phyloP scores from a whole-genome alignment of 306 rosid genomes.

The Luffa aegyptiaca region DNA sequence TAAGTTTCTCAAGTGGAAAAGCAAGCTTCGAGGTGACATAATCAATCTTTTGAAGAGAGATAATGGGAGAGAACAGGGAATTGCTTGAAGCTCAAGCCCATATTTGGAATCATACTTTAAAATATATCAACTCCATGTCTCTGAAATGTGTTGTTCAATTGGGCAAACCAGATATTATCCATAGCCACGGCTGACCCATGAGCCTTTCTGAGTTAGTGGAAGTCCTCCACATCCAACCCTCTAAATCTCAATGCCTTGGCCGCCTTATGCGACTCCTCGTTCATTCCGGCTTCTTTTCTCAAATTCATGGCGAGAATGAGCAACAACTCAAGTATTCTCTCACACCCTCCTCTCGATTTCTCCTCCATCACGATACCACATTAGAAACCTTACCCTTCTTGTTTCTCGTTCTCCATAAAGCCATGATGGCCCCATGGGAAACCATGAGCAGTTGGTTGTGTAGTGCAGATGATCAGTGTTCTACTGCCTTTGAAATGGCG shows the following conservation, averaged over 20 bases:
- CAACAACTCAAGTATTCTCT: conserved; percentile 16
- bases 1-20: background rate
- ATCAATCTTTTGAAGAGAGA: background rate
- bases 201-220: conserved; percentile 28
- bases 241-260: conserved; percentile 11
- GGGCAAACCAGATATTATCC: conserved; percentile 25
- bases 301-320: background rate
- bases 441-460: background rate
- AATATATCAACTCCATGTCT: conserved; percentile 27
- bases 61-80: background rate
- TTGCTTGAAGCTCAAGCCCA: conserved; percentile 15
- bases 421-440: conserved; percentile 14
- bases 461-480: background rate
- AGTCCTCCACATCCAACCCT: conserved; percentile 21
- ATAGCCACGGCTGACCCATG: conserved; percentile 33
- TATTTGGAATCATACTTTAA: conserved; percentile 14
- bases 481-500: background rate
- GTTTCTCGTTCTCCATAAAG: conserved; percentile 5
- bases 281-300: conserved; percentile 26
- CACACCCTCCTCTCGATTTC: conserved; percentile 21
- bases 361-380: conserved; percentile 18
- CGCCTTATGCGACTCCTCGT: conserved; percentile 33
- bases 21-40: background rate
- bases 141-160: conserved; percentile 21
- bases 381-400: background rate